Evolutionary conservation across 192 early-diverging fungal species (phyloP).

Genomic region (Coemansia sp.): DNA sequence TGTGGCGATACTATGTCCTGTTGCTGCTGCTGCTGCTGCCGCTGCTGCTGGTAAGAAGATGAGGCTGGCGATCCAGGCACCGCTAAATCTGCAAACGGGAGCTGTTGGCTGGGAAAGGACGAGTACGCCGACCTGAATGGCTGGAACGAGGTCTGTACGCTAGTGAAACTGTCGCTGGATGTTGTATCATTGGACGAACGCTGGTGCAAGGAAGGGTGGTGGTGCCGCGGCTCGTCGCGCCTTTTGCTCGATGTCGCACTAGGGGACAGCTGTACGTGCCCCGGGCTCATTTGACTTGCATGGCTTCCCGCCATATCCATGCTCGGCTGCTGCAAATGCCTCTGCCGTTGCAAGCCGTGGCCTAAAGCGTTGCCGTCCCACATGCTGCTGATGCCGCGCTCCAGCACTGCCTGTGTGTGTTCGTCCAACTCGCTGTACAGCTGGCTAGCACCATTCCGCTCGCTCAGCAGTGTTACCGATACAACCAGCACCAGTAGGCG

Average conservation of each 20-base stretch:
- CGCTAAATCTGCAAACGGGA: not conserved
- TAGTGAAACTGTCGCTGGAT: constrained; percentile 20
- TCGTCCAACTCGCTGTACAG: constrained; percentile 24
- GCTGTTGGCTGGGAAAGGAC: constrained; percentile 13
- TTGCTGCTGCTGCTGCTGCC: not conserved
- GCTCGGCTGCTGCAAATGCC: not conserved
- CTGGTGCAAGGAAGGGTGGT: not conserved
- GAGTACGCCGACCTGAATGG: constrained; percentile 29
- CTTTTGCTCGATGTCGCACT: not conserved
- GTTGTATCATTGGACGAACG: not conserved
- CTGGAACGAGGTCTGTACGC: constrained; percentile 25
- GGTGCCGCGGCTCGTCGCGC: not conserved
- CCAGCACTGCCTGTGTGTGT: constrained; percentile 7
- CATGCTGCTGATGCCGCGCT: constrained; percentile 22
- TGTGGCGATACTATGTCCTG: not conserved
- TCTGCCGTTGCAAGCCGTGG: not conserved
- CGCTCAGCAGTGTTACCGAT: constrained; percentile 36
- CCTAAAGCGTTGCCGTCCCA: constrained; percentile 14
- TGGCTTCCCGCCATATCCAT: constrained; percentile 2
- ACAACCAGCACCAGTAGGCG: constrained; percentile 36
- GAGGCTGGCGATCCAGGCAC: not conserved
- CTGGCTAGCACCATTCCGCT: constrained; percentile 23
- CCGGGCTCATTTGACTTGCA: not conserved
- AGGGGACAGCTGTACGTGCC: not conserved
- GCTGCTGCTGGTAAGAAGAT: constrained; percentile 4